phyloP scores from a whole-genome alignment of 2,329 filamentous ascomycete species.

The Orbilia brochopaga region DNA sequence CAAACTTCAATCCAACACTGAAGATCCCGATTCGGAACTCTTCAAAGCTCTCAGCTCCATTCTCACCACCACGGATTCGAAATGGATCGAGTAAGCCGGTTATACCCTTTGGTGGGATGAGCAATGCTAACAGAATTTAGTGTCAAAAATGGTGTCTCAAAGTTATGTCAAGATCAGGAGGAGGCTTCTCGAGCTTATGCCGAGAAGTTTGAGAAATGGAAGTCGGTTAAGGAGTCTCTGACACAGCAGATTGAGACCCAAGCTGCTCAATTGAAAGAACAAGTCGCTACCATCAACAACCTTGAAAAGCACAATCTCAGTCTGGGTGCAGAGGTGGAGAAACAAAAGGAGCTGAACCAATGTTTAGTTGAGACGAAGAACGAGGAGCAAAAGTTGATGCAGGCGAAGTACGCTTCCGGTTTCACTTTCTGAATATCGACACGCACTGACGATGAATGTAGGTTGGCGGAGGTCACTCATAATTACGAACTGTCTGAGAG shows the following conservation, averaged over 20 bases:
- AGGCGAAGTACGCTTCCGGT: constrained; percentile 15
- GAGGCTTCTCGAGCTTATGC: neutral
- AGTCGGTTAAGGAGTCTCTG: constrained; percentile 19
- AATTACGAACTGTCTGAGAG: constrained; percentile 15
- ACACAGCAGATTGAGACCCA: constrained; percentile 5
- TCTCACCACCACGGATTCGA: neutral
- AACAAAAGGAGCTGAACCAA: constrained; percentile 23
- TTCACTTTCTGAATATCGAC: too few species aligned
- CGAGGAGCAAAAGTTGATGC: constrained; percentile 17
- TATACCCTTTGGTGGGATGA: neutral
- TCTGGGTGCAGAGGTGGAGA: constrained; percentile 6
- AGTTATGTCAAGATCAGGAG: constrained; percentile 14
- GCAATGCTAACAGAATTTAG: constrained; percentile 14
- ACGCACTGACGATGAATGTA: constrained; percentile 5
- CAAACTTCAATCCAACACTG: constrained; percentile 10
- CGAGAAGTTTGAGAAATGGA: constrained; percentile 30
- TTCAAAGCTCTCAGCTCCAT: constrained; percentile 19
- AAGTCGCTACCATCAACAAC: constrained; percentile 1
- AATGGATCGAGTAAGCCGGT: constrained; percentile 25
- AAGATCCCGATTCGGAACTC: constrained; percentile 21
- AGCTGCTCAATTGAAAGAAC: neutral
- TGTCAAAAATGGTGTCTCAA: constrained; percentile 8
- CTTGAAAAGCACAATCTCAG: constrained; percentile 12
- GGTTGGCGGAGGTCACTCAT: constrained; percentile 19
- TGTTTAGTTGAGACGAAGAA: constrained; percentile 25